A percentile compares a stretch with the other conserved stretches of the same genome.
These are phyloP conservation scores for Lyophyllum shimeji DNA, from an alignment of 768 basidiomycete species.

Conservation along the genomic window DNA sequence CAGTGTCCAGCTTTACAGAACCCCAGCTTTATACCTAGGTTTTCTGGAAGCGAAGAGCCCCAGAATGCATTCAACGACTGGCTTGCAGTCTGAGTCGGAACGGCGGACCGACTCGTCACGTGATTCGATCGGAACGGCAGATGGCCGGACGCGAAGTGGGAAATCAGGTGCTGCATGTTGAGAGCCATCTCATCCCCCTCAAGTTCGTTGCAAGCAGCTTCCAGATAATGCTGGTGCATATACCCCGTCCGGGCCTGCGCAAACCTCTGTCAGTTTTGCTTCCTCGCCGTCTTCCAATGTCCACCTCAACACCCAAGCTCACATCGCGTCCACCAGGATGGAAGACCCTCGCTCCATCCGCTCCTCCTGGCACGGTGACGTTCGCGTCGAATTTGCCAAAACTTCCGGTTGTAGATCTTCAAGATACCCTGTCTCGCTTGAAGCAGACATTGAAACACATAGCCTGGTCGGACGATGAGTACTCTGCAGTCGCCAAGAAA, in stretches of 20 bases:
- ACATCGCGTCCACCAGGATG: constrained; percentile 52
- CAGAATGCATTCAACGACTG: too few species aligned
- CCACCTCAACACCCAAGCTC: constrained; percentile 20
- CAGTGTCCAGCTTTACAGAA: too few species aligned
- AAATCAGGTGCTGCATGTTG: constrained; percentile 9
- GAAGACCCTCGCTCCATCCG: constrained; percentile 69
- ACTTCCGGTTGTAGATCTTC: constrained; percentile 75
- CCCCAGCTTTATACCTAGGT: too few species aligned
- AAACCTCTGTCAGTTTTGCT: not conserved
- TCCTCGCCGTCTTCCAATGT: constrained; percentile 13
- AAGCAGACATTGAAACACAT: constrained; percentile 73
- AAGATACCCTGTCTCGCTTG: constrained; percentile 64
- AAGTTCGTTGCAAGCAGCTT: not conserved
- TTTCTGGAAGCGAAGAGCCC: too few species aligned
- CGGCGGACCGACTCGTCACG: not conserved
- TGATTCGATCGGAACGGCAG: constrained; percentile 36
- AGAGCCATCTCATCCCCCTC: not conserved
- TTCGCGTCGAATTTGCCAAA: constrained; percentile 63
- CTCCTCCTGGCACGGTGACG: constrained; percentile 52
- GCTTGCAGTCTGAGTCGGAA: too few species aligned
- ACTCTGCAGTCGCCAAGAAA: constrained; percentile 49
- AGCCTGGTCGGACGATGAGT: constrained; percentile 63
- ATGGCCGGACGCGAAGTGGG: constrained; percentile 18
- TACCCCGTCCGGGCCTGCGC: constrained; percentile 3
- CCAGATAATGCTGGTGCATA: constrained; percentile 12